These are phyloP conservation scores for Fistulinella prunicolor DNA, from an alignment of 768 basidiomycete species.

Conservation along the genomic window DNA sequence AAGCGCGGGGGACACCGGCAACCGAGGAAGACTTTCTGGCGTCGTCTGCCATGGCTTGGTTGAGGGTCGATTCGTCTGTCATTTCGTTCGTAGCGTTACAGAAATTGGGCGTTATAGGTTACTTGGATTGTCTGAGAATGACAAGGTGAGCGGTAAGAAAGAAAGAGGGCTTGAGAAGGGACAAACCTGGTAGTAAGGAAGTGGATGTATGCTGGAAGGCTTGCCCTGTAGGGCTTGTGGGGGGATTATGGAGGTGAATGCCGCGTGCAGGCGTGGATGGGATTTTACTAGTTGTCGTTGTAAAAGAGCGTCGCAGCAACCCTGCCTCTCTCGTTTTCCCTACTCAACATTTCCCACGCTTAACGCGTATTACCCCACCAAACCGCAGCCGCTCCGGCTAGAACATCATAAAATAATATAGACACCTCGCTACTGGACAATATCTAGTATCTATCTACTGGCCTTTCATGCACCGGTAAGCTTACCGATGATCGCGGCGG, in stretches of 20 bases:
- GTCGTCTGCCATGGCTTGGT: constrained; percentile 66
- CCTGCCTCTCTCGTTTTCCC: constrained; percentile 15
- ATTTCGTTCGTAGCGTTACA: constrained; percentile 75
- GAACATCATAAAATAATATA: too few relatives aligned
- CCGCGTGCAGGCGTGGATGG: constrained; percentile 52
- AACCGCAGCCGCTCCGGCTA: too few relatives aligned
- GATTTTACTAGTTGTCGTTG: constrained; percentile 44
- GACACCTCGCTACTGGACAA: neutral
- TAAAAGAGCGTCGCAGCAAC: constrained; percentile 22
- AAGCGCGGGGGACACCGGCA: constrained; percentile 49
- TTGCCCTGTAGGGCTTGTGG: constrained; percentile 93
- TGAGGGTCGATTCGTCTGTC: constrained; percentile 69
- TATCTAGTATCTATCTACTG: constrained; percentile 18
- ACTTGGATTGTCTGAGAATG: constrained; percentile 41
- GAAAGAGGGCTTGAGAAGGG: constrained; percentile 3
- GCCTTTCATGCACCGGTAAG: constrained; percentile 36
- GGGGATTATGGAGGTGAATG: constrained; percentile 54
- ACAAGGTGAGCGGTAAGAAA: constrained; percentile 18
- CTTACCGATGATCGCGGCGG: constrained; percentile 79
- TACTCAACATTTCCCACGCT: constrained; percentile 27
- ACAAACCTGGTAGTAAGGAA: constrained; percentile 48
- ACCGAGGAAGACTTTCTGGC: constrained; percentile 51
- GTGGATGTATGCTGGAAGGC: constrained; percentile 48
- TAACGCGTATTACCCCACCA: neutral
- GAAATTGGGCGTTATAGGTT: constrained; percentile 36